Percentiles rank a stretch among this genome's conserved stretches.
Evolutionary conservation across 2,329 filamentous ascomycete species (phyloP).

Genomic region (Ophiosphaerella narmari): DNA sequence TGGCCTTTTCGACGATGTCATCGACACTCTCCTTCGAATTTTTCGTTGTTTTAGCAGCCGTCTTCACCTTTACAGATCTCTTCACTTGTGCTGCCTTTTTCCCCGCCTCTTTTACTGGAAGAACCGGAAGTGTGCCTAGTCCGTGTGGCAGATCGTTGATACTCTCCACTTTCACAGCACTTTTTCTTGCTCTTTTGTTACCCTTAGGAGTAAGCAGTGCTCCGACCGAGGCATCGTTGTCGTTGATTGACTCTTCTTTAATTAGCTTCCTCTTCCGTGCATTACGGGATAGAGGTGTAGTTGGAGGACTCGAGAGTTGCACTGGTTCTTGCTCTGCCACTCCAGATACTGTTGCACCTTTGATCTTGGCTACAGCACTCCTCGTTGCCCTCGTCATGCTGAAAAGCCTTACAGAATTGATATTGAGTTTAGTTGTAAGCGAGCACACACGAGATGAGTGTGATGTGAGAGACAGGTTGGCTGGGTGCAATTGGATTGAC

Average conservation of each 20-base stretch:
- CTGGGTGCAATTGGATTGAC: neutral
- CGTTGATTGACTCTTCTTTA: conserved; percentile 23
- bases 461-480: conserved; percentile 17
- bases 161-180: conserved; percentile 46
- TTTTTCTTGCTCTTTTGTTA: conserved; percentile 45
- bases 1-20: conserved; percentile 32
- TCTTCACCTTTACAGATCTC: conserved; percentile 26
- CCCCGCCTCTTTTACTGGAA: conserved; percentile 12
- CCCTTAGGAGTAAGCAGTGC: conserved; percentile 22
- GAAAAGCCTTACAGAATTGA: neutral
- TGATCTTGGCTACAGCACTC: conserved; percentile 26
- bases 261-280: conserved; percentile 31
- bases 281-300: conserved; percentile 43
- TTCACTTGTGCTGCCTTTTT: conserved; percentile 11
- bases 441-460: conserved; percentile 4
- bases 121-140: conserved; percentile 47
- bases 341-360: conserved; percentile 10
- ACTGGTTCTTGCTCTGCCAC: conserved; percentile 28
- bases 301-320: conserved; percentile 51
- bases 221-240: conserved; percentile 3
- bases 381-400: conserved; percentile 41
- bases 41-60: conserved; percentile 16
- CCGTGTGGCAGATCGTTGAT: conserved; percentile 61
- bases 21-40: conserved; percentile 26
- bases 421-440: conserved; percentile 3